phyloP scores from a whole-genome alignment of 139 green algal genomes.

The Chlamydomonas sp. region DNA sequence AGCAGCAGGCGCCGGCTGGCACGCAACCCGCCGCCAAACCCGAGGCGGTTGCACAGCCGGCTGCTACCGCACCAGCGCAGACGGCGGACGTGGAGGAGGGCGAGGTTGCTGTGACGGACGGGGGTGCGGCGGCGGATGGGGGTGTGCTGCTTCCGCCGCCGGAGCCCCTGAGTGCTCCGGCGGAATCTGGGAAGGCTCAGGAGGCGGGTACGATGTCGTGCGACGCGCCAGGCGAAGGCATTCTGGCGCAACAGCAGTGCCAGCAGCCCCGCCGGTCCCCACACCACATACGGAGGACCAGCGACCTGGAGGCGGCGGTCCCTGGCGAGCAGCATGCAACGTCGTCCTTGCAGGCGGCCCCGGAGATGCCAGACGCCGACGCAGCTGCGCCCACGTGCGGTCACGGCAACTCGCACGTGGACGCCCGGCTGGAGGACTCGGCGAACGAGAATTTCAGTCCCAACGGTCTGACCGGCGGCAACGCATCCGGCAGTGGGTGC shows the following conservation, averaged over 20 bases:
- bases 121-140: not conserved
- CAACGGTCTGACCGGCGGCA: constrained; percentile 20
- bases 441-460: constrained; percentile 14
- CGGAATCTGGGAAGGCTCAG: no score
- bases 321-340: no score
- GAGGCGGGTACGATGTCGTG: no score
- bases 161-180: not conserved
- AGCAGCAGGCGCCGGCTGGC: not conserved
- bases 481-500: constrained; percentile 24
- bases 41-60: not conserved
- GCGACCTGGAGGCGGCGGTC: no score
- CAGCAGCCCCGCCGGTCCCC: no score
- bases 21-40: not conserved
- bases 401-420: not conserved
- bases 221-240: no score
- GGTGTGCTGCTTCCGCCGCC: not conserved
- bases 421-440: not conserved
- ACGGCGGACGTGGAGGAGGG: not conserved
- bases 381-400: not conserved
- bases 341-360: no score
- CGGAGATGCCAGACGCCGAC: not conserved
- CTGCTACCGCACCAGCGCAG: not conserved
- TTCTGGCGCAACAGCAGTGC: no score
- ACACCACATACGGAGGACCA: no score
- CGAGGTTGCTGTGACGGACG: not conserved